Evolutionary conservation across 768 basidiomycete species (phyloP), one percentile per base, ranked within the genome.

Genomic region (Russula ochroleuca): DNA sequence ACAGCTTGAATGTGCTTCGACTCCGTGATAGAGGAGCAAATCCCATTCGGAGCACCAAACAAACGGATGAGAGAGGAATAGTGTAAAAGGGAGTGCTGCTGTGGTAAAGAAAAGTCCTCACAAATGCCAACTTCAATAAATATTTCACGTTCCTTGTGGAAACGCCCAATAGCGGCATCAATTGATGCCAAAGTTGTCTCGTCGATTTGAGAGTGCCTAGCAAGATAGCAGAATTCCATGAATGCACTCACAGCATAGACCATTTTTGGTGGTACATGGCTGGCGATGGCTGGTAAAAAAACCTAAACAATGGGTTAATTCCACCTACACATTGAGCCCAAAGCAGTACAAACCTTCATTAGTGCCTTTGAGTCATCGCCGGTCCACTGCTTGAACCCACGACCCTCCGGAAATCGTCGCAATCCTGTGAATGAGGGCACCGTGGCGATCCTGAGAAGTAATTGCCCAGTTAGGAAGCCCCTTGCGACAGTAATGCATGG

Each of bases 171-270:
- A 2, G 68, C 57, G 17, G 65, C 59, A 0, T 70, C 37, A 72
- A n/a, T n/a, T n/a, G 25, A n/a, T n/a, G n/a, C n/a, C n/a, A n/a
- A n/a, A n/a, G n/a, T n/a, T n/a, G n/a, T n/a, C n/a, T n/a, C n/a
- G n/a, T n/a, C n/a, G n/a, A n/a, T 0, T 9, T 5, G n/a, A 71
- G 28, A 2, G 57, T 61, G 60, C 5, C 67, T 64, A 3, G 61
- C 67, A 5, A 71, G 61, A 49, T 73, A 73, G n/a, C 68, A 68
- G 54, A 73, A 73, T 4, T 73, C 70, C 0, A 73, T 47, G 35
- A 69, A 70, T 0, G 66, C 62, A 0, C 59, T 21, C 5, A 71
- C 14, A n/a, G 66, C 57, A 9, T 50, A 52, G 0, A 70, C 48
- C 57, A 71, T 63, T 0, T 61, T 3, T 5, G 49, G 38, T 0